Base-by-base conservation (phyloP, 129 eudicot genomes). In the Flaveria trinervia region DNA sequence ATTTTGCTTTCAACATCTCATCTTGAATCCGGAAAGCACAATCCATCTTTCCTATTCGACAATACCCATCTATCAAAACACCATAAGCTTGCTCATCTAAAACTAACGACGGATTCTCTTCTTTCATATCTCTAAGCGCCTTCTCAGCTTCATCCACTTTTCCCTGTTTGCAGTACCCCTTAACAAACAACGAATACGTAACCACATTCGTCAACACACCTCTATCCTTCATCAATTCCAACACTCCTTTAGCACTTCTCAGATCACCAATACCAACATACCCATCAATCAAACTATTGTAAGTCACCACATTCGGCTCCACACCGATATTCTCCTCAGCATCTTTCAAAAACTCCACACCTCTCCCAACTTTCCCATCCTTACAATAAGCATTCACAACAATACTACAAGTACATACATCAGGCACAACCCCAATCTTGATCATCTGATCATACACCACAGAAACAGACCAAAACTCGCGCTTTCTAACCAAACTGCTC, bases 361-460 rank as follows among this genome's bases (percentile, higher is more conserved):
- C 96, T 68, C 50, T 82, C 10, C 16, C 83, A 44, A 94, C 84
- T 30, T 77, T 81, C 9, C 90, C 96, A 75, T 77, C 88, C 71
- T 86, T 91, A 78, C 98, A 94, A 75, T 85, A 91, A 2, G 97
- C 98, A 78, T 89, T 88, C 20, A 91, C 96, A 65, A 91, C 62
- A 17, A 94, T 94, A 14, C 89, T 85, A 87, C 88, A 86, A 45
- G 85, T 91, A 77, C 78, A 91, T 49, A 94, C 93, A 87, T 94
- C 96, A 13, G 96, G 93, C 49, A 73, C 76, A 75, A 94, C 43
- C 65, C 96, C 93, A 12, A 84, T 56, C 68, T 78, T 81, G 9
- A 41, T 73, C 87, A 94, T 87, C 77, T 94, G 97, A 65, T 84
- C 90, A 81, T 82, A 94, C 68, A 91, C 93, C 59, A 75, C 85